phyloP scores from a whole-genome alignment of 2,329 filamentous ascomycete genomes.

The Colletotrichum magnum region DNA sequence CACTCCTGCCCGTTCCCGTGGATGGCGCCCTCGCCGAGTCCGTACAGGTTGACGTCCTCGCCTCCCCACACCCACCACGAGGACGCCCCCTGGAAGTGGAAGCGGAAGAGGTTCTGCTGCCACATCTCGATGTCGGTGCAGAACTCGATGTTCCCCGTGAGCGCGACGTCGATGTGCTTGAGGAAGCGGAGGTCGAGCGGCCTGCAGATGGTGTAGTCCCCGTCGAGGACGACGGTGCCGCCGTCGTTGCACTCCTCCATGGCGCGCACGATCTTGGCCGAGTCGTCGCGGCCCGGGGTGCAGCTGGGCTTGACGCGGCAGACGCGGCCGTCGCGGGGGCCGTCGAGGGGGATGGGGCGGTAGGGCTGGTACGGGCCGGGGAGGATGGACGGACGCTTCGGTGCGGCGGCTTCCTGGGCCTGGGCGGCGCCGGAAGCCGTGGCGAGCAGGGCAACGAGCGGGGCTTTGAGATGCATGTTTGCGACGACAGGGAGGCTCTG shows the following conservation, averaged over 20 bases:
- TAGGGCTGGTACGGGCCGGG: too few relatives aligned
- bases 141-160: conserved; percentile 70
- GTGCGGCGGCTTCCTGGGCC: too few relatives aligned
- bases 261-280: too few relatives aligned
- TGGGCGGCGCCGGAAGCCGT: too few relatives aligned
- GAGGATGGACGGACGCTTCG: too few relatives aligned
- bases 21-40: conserved; percentile 52
- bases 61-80: conserved; percentile 49
- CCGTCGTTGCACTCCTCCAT: conserved; percentile 69
- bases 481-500: too few relatives aligned
- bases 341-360: too few relatives aligned
- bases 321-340: too few relatives aligned
- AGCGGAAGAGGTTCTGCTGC: conserved; percentile 74
- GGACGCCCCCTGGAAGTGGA: conserved; percentile 75
- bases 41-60: conserved; percentile 73
- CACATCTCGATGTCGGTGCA: conserved; percentile 77
- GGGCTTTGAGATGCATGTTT: too few relatives aligned
- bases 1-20: background rate
- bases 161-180: conserved; percentile 72
- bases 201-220: conserved; percentile 73
- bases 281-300: too few relatives aligned
- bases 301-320: too few relatives aligned
- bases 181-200: conserved; percentile 76
- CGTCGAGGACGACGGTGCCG: conserved; percentile 70
- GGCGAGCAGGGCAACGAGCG: too few relatives aligned